Evolutionary conservation across 2,329 filamentous ascomycete genomes (phyloP).

Genomic region (Hypoxylon sp.): DNA sequence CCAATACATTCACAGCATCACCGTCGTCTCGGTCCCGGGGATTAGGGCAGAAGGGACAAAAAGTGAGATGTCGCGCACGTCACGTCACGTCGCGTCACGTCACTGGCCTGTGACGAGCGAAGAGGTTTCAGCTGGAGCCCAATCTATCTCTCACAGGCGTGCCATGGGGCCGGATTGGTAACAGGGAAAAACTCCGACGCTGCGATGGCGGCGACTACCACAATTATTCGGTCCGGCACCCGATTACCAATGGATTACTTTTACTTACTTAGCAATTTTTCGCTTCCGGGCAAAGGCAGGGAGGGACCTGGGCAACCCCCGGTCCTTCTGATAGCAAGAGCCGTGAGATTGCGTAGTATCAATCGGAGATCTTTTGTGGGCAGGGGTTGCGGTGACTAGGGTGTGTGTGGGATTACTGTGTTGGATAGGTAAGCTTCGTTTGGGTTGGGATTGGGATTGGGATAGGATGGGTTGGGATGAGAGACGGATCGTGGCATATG

Average conservation of each 20-base stretch:
- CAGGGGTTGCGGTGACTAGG: neutral
- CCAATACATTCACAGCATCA: neutral
- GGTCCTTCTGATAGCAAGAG: slow-evolving; percentile 16
- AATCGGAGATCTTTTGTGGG: slow-evolving; percentile 29
- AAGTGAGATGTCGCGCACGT: slow-evolving; percentile 2
- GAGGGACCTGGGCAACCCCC: neutral
- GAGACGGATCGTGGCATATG: neutral
- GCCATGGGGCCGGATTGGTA: slow-evolving; percentile 18
- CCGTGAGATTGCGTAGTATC: slow-evolving; percentile 26
- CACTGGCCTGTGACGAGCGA: slow-evolving; percentile 4
- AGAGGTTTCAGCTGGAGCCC: neutral
- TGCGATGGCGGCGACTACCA: neutral
- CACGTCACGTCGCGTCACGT: slow-evolving; percentile 35
- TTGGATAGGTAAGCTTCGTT: neutral
- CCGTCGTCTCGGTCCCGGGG: neutral
- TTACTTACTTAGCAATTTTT: slow-evolving; percentile 2
- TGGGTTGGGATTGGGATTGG: slow-evolving; percentile 2
- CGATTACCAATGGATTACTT: slow-evolving; percentile 29
- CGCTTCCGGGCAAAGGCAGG: neutral
- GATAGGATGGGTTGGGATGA: neutral
- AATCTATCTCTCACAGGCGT: slow-evolving; percentile 12
- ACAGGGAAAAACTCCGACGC: neutral
- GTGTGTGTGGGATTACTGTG: neutral
- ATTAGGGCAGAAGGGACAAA: neutral
- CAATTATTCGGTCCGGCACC: slow-evolving; percentile 23